Conservation (phyloP, 441 rosid genomes). For the Adansonia madagascariensis region DNA sequence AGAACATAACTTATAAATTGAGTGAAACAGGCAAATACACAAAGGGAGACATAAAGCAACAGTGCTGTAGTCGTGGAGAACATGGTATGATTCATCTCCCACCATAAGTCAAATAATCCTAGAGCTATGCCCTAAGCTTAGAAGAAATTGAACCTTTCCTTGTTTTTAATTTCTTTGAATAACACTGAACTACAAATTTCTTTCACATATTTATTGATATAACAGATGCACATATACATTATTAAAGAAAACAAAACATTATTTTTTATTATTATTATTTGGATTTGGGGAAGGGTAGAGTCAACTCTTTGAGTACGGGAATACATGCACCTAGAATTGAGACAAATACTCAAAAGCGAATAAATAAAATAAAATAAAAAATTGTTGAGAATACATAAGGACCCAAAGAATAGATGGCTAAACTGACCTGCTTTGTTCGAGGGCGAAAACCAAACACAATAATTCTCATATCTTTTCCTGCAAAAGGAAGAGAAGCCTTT, state of each 20-base stretch:
- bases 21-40: neutral
- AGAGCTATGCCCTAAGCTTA: neutral
- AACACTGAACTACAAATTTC: slow-evolving; percentile 1
- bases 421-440: slow-evolving; percentile 76
- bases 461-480: slow-evolving; percentile 98
- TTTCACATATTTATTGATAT: neutral
- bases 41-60: neutral
- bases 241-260: neutral
- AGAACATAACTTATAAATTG: neutral
- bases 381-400: neutral
- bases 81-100: slow-evolving; percentile 3
- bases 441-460: slow-evolving; percentile 94
- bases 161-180: neutral
- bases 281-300: neutral
- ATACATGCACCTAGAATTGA: neutral
- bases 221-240: neutral
- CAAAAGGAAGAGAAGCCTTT: slow-evolving; percentile 33
- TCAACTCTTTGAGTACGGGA: neutral
- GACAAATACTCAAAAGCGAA: neutral
- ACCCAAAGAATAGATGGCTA: slow-evolving; percentile 21
- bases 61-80: neutral
- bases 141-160: neutral
- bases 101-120: neutral
- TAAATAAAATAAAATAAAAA: neutral
- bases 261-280: neutral